Evolutionary conservation across 129 eudicot genomes (phyloP).

Genomic region (Helianthus tuberosus): DNA sequence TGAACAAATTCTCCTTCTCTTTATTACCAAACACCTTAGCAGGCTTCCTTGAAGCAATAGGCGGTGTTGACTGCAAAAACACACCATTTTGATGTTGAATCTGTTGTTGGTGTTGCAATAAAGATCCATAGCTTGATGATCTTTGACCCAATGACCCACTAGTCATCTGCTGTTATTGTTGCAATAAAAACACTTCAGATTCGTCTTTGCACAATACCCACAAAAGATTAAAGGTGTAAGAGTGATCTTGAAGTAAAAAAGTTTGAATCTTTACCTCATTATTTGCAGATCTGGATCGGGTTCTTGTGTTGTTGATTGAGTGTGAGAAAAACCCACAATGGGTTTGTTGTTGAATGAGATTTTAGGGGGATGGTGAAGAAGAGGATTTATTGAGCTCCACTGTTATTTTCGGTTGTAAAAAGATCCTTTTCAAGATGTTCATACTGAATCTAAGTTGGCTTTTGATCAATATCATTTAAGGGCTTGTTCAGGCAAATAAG

Average conservation of each 20-base stretch:
- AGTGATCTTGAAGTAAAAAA: not conserved
- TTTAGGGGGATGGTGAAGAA: not conserved
- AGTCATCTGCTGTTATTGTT: not conserved
- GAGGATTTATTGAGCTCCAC: not conserved
- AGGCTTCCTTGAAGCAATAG: conserved; percentile 52
- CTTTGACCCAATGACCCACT: conserved; percentile 12
- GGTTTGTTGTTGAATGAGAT: not conserved
- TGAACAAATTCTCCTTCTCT: conserved; percentile 72
- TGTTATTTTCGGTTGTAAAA: not conserved
- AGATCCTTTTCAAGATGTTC: conserved; percentile 4
- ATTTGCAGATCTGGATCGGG: not conserved
- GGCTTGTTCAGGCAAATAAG: too few species aligned
- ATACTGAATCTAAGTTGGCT: not conserved
- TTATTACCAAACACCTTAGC: conserved; percentile 66
- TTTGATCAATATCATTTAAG: not conserved
- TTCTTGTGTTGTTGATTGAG: not conserved
- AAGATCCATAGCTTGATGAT: conserved; percentile 79
- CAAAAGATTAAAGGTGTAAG: not conserved
- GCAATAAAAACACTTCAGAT: too few species aligned
- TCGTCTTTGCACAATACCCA: not conserved
- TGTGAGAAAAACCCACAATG: not conserved
- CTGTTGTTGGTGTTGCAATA: conserved; percentile 77
- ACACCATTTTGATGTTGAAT: conserved; percentile 52
- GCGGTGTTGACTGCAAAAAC: conserved; percentile 42
- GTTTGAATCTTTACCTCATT: conserved; percentile 6